A percentile compares a stretch with the other conserved stretches of the same genome.
Evolutionary conservation across 306 rosid genomes (phyloP).

Genomic region (Aeschynomene evenia): DNA sequence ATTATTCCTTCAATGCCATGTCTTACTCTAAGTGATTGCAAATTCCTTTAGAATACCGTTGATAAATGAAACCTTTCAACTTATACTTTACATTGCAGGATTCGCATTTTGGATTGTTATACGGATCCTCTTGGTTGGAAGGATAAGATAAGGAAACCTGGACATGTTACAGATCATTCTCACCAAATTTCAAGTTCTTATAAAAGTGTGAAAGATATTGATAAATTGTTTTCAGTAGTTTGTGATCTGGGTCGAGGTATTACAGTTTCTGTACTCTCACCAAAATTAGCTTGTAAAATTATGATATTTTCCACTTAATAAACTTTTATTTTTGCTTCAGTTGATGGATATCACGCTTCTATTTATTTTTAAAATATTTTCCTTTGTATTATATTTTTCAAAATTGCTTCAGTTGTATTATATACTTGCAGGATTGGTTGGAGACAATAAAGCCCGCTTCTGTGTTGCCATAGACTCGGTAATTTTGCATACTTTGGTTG

Average conservation of each 20-base stretch:
- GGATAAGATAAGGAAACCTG: constrained; percentile 46
- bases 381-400: constrained; percentile 3
- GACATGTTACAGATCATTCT: constrained; percentile 26
- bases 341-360: background rate
- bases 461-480: constrained; percentile 86
- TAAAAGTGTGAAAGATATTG: constrained; percentile 64
- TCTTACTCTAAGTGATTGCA: background rate
- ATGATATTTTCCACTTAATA: background rate
- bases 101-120: constrained; percentile 89
- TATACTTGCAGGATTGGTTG: constrained; percentile 67
- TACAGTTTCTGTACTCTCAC: background rate
- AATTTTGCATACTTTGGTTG: constrained; percentile 22
- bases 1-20: background rate
- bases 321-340: background rate
- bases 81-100: constrained; percentile 49
- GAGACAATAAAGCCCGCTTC: constrained; percentile 52
- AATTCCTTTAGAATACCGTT: background rate
- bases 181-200: constrained; percentile 46
- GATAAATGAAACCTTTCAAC: background rate
- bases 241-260: constrained; percentile 72
- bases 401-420: too few species aligned
- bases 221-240: constrained; percentile 49
- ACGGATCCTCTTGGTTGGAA: constrained; percentile 98
- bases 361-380: background rate
- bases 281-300: background rate